Conservation (phyloP, 352 stramenopile genomes). For the Globisporangium ultimum region DNA sequence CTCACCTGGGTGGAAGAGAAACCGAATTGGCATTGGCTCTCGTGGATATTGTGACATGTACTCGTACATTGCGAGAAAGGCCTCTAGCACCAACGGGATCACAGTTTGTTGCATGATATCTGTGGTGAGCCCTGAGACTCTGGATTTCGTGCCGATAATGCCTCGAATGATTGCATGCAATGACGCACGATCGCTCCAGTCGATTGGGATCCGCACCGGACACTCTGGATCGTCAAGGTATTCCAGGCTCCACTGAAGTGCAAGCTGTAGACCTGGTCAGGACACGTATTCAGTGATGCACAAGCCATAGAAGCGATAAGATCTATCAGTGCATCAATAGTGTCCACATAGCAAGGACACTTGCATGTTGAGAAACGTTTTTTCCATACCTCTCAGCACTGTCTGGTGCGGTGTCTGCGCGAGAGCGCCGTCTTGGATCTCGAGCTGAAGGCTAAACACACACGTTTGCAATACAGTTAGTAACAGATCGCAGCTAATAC, state of each 20-base stretch:
- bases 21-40: slow-evolving; percentile 44
- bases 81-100: slow-evolving; percentile 35
- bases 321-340: not conserved
- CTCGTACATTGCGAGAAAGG: slow-evolving; percentile 41
- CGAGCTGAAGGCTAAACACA: slow-evolving; percentile 31
- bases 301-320: not conserved
- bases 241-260: slow-evolving; percentile 40
- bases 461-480: not conserved
- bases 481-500: not conserved
- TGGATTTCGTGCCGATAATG: slow-evolving; percentile 37
- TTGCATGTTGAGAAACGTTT: not conserved
- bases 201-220: slow-evolving; percentile 35
- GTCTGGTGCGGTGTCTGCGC: slow-evolving; percentile 21
- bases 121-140: slow-evolving; percentile 13
- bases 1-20: slow-evolving; percentile 27
- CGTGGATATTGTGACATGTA: slow-evolving; percentile 32
- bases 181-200: slow-evolving; percentile 36
- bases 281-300: no score
- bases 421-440: slow-evolving; percentile 36
- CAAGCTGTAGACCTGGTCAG: slow-evolving; percentile 37
- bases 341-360: not conserved
- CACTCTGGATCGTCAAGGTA: slow-evolving; percentile 41
- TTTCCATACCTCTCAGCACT: slow-evolving; percentile 25
- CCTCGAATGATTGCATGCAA: slow-evolving; percentile 40
- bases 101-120: slow-evolving; percentile 16